Evolutionary conservation across 345 rosid genomes (phyloP).

Genomic region (Microthlaspi erraticum): DNA sequence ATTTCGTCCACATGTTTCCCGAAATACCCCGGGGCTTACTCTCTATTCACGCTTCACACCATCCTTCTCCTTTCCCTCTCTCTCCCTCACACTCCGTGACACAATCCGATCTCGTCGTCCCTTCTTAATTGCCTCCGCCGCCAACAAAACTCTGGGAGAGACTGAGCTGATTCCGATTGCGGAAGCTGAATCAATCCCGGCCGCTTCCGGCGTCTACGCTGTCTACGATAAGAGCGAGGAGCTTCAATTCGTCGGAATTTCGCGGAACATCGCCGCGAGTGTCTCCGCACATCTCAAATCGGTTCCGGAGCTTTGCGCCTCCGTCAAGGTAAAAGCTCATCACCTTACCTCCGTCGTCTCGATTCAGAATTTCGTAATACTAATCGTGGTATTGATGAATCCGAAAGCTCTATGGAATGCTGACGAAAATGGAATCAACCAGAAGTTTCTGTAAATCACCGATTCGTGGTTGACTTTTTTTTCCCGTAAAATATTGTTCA

Average conservation of each 20-base stretch:
- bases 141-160: constrained; percentile 58
- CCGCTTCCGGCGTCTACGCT: constrained; percentile 82
- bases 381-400: background rate
- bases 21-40: constrained; percentile 49
- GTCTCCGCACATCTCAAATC: constrained; percentile 65
- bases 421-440: background rate
- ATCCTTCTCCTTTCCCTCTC: constrained; percentile 47
- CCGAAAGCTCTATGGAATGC: background rate
- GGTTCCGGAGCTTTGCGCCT: constrained; percentile 73
- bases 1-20: constrained; percentile 40
- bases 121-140: constrained; percentile 48
- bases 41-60: constrained; percentile 51
- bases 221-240: constrained; percentile 63
- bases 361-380: background rate
- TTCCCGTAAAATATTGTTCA: background rate
- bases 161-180: constrained; percentile 50
- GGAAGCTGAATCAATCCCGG: constrained; percentile 51
- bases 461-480: constrained; percentile 5
- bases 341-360: background rate
- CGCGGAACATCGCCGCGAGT: constrained; percentile 79
- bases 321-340: constrained; percentile 62
- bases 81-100: constrained; percentile 47
- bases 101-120: constrained; percentile 46
- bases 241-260: constrained; percentile 86
- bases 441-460: background rate